These are phyloP conservation scores for Oldenlandia corymbosa DNA, from an alignment of 257 asterid species.

Conservation along the genomic window DNA sequence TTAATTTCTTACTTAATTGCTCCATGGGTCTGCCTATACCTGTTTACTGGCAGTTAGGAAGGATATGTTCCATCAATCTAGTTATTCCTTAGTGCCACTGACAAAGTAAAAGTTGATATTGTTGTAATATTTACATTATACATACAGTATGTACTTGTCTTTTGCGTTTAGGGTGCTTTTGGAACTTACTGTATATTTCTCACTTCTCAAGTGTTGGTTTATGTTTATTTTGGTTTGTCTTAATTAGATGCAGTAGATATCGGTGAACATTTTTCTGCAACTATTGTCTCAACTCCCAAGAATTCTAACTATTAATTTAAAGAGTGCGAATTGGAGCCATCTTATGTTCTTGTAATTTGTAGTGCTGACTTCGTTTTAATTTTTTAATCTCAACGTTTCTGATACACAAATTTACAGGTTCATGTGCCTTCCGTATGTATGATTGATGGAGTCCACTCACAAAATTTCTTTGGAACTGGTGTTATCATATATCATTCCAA, in stretches of 20 bases:
- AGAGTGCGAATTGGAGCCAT: not conserved
- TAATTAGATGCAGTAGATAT: not conserved
- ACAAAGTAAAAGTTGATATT: not conserved
- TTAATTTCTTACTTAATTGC: not conserved
- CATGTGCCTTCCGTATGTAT: conserved; percentile 98
- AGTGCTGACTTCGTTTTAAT: not conserved
- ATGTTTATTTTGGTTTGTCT: not conserved
- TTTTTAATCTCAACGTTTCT: not conserved
- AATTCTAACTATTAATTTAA: not conserved
- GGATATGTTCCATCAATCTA: not conserved
- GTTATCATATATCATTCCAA: conserved; percentile 80
- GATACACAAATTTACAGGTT: conserved; percentile 54
- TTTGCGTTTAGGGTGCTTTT: not conserved
- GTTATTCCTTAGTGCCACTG: not conserved
- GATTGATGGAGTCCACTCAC: conserved; percentile 99
- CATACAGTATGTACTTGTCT: not conserved
- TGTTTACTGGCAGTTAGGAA: not conserved
- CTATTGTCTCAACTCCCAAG: not conserved
- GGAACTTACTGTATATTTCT: too few relatives aligned
- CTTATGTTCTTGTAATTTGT: not conserved
- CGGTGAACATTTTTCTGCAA: not conserved
- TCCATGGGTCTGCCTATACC: not conserved
- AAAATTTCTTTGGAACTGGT: conserved; percentile 97
- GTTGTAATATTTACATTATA: not conserved
- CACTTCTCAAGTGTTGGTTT: not conserved